Percentiles rank a stretch among this genome's conserved stretches.
Conservation (phyloP, 2,329 filamentous ascomycete species). For the Knoxdaviesia capensis region DNA sequence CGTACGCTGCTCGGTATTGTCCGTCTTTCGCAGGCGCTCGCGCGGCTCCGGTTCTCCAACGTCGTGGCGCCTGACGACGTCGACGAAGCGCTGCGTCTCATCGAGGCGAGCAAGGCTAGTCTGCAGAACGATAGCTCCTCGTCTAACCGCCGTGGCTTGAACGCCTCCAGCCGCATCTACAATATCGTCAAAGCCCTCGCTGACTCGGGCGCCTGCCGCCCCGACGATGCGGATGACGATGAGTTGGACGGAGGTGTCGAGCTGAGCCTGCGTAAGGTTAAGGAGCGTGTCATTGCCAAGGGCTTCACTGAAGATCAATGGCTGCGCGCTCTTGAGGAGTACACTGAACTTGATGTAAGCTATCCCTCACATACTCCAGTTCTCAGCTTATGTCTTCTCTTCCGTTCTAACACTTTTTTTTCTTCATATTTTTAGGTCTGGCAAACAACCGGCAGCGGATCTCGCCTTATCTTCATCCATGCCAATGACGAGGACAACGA, state of each 20-base stretch:
- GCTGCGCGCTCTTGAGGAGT: constrained; percentile 69
- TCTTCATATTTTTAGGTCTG: constrained; percentile 35
- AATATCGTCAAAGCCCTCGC: constrained; percentile 80
- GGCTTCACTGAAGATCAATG: constrained; percentile 94
- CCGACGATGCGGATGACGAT: constrained; percentile 41
- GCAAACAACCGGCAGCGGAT: constrained; percentile 56
- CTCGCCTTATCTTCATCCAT: constrained; percentile 51
- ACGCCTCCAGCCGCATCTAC: constrained; percentile 78
- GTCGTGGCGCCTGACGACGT: constrained; percentile 81
- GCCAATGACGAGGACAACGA: constrained; percentile 27
- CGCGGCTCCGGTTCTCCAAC: constrained; percentile 72
- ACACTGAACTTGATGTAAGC: constrained; percentile 76
- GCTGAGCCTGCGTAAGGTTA: constrained; percentile 70
- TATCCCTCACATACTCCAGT: constrained; percentile 1
- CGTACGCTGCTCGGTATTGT: constrained; percentile 85
- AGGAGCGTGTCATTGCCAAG: constrained; percentile 84
- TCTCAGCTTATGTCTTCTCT: neutral
- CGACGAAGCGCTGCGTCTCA: constrained; percentile 76
- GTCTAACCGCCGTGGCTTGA: constrained; percentile 40
- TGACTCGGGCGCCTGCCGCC: constrained; percentile 67
- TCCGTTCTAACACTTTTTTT: neutral
- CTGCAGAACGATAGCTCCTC: constrained; percentile 46
- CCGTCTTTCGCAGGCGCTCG: constrained; percentile 82
- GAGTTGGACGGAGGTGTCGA: constrained; percentile 37
- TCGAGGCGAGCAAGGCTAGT: constrained; percentile 86